Evolutionary conservation across 306 rosid genomes (phyloP), one percentile per base, ranked within the genome.

Genomic region (Chamaecrista fasciculata): DNA sequence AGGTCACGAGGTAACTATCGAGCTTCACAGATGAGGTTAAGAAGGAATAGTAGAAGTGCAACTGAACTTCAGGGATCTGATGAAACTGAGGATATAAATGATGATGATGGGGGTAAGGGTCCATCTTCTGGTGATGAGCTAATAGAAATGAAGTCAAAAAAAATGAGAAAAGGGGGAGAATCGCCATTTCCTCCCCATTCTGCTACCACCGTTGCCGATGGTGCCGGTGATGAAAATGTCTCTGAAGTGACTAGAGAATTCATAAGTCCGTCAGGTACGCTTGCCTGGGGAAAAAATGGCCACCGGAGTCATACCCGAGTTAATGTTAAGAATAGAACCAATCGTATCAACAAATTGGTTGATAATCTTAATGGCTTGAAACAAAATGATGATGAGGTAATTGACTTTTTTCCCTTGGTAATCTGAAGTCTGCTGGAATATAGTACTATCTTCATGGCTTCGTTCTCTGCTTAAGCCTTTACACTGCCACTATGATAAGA

Each of bases 211-310:
- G 71, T 66, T 60, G 82, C 80, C 47, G 79, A 81, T 71, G 84
- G 76, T 31, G 74, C 79, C 49, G 72, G 80, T 63, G 79, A 81
- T 50, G 91, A 79, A 52, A 81, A 83, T 58, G 86, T 79, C 34
- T 62, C 73, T 48, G 91, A 86, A 64, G 76, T 71, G 43, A 66
- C 51, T 58, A 79, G 75, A 73, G 89, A 83, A 67, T 50, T 56
- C 76, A 15, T 69, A 34, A 68, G 82, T 70, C 71, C 81, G 33
- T 77, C 89, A n/a, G 14, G 50, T 39, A 81, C 85, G 71, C 82
- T 85, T 69, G 74, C 91, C 7, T 88, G 95, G 95, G 95, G 91
- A 8, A 85, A 83, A 77, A 83, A 83, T 67, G 95, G 95, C 39
- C 79, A 81, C 74, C 79, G 95, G 53, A 88, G 95, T 65, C 84